phyloP scores from a whole-genome alignment of 306 rosid genomes.

The Elaeagnus macrophylla region DNA sequence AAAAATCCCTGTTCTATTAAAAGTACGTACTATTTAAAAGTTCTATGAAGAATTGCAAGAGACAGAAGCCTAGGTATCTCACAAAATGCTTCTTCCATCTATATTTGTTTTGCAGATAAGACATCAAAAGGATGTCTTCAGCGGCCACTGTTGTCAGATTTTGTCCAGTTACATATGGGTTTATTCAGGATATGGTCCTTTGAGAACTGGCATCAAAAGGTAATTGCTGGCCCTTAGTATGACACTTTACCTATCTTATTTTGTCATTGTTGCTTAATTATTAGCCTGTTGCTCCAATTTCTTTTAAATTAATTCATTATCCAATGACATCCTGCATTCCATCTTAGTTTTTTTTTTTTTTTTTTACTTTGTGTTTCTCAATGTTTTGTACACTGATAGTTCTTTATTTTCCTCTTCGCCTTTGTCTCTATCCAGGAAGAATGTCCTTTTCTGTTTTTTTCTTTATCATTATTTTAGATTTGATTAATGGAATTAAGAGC shows the following conservation, averaged over 20 bases:
- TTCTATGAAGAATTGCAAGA: too few relatives aligned
- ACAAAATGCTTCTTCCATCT: conserved; percentile 7
- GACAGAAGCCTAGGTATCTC: too few relatives aligned
- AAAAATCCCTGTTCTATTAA: too few relatives aligned
- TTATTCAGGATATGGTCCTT: conserved; percentile 73
- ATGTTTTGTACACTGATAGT: too few relatives aligned
- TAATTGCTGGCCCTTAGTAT: conserved; percentile 18
- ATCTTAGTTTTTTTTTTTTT: too few relatives aligned
- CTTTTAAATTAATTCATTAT: not conserved
- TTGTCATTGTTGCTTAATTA: not conserved
- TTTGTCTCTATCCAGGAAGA: too few relatives aligned
- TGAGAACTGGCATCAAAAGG: conserved; percentile 69
- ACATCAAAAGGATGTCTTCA: conserved; percentile 60
- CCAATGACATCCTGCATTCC: not conserved
- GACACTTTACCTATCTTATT: not conserved
- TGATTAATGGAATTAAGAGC: too few relatives aligned
- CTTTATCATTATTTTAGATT: too few relatives aligned
- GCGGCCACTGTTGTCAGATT: conserved; percentile 58
- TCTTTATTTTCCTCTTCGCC: too few relatives aligned
- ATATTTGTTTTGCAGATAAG: conserved; percentile 47
- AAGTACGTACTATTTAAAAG: too few relatives aligned
- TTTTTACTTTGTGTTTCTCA: too few relatives aligned
- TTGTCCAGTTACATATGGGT: conserved; percentile 62
- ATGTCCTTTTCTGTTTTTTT: too few relatives aligned
- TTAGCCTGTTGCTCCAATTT: not conserved